These are phyloP conservation scores for Candida pseudofarinosa DNA, from an alignment of 805 yeast genomes.

Conservation along the genomic window DNA sequence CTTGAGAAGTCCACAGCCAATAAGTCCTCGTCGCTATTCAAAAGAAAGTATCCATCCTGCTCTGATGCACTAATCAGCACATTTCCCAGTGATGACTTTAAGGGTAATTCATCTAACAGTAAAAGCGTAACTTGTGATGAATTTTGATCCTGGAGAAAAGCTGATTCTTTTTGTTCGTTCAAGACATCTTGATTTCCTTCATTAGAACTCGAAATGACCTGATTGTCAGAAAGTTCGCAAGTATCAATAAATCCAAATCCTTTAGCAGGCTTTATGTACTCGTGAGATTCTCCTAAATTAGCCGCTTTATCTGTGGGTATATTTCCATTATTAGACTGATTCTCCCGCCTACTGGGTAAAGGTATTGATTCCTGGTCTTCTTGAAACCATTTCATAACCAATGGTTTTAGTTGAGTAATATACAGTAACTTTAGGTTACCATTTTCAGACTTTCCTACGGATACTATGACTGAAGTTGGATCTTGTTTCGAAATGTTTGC, in stretches of 20 bases:
- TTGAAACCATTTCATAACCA: constrained; percentile 18
- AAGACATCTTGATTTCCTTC: not conserved
- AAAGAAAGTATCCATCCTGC: constrained; percentile 5
- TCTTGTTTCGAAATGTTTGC: constrained; percentile 10
- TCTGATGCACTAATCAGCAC: constrained; percentile 4
- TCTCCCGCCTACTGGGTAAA: not conserved
- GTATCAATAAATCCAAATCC: constrained; percentile 30
- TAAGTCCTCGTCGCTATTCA: constrained; percentile 6
- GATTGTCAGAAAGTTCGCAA: constrained; percentile 2
- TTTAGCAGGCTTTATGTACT: constrained; percentile 16
- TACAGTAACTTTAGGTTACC: constrained; percentile 10
- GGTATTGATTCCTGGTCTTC: not conserved
- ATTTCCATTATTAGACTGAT: not conserved
- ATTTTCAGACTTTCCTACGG: constrained; percentile 6
- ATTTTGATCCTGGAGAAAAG: constrained; percentile 11
- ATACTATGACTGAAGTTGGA: constrained; percentile 12
- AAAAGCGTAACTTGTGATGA: constrained; percentile 9
- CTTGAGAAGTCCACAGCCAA: constrained; percentile 11
- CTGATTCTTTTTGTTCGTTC: constrained; percentile 1
- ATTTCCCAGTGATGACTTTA: constrained; percentile 1
- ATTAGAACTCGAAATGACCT: no score
- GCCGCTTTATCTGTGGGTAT: not conserved
- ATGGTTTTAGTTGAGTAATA: constrained; percentile 24
- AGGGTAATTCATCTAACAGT: constrained; percentile 14
- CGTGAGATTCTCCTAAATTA: not conserved